Conservation (phyloP, 1,284 basidiomycete species). For the Austroboletus olivaceoglutinosus region DNA sequence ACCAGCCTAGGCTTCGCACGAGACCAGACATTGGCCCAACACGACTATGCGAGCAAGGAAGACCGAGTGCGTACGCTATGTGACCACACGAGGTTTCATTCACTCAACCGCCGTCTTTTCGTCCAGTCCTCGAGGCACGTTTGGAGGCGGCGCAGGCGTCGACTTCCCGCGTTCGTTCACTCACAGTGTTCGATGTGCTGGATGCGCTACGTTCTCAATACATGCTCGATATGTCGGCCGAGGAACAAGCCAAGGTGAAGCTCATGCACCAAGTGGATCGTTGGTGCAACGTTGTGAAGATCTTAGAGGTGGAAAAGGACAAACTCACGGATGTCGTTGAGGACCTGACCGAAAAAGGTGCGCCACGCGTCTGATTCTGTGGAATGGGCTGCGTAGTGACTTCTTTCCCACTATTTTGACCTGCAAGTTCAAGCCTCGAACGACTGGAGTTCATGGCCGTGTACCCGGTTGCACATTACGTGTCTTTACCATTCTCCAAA, state of each 20-base stretch:
- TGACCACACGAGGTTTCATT: background rate
- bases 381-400: background rate
- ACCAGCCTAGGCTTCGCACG: slow-evolving; percentile 27
- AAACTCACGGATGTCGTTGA: slow-evolving; percentile 54
- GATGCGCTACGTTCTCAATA: slow-evolving; percentile 45
- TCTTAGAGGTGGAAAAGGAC: slow-evolving; percentile 49
- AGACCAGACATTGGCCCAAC: slow-evolving; percentile 18
- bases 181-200: slow-evolving; percentile 50
- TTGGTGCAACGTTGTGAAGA: slow-evolving; percentile 34
- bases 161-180: slow-evolving; percentile 47
- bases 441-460: slow-evolving; percentile 52
- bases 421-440: slow-evolving; percentile 51
- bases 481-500: slow-evolving; percentile 18
- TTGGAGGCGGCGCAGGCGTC: slow-evolving; percentile 45
- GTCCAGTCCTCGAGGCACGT: slow-evolving; percentile 39
- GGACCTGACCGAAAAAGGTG: slow-evolving; percentile 59
- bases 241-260: slow-evolving; percentile 35
- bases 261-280: slow-evolving; percentile 42
- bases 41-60: slow-evolving; percentile 30
- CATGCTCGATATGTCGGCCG: slow-evolving; percentile 41
- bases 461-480: slow-evolving; percentile 45
- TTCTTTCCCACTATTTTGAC: background rate
- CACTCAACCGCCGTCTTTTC: background rate
- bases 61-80: slow-evolving; percentile 26
- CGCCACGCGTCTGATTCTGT: slow-evolving; percentile 15